phyloP scores from a whole-genome alignment of 1,284 basidiomycete genomes.

The Porphyrellus sp. region DNA sequence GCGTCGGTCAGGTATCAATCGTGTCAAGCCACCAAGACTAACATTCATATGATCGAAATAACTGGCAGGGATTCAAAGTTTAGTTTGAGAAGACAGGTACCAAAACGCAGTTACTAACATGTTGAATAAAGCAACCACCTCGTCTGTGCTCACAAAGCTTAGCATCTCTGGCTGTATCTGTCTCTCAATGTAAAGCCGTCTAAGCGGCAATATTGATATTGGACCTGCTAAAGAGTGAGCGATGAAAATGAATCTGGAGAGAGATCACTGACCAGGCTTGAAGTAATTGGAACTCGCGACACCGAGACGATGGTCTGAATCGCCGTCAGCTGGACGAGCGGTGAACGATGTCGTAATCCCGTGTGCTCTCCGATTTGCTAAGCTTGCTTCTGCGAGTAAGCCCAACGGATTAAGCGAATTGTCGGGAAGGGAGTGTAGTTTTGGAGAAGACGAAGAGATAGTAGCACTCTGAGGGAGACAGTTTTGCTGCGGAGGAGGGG shows the following conservation, averaged over 20 bases:
- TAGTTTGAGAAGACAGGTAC: slow-evolving; percentile 8
- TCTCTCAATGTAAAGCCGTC: slow-evolving; percentile 85
- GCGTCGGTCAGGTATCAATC: slow-evolving; percentile 6
- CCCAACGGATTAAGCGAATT: slow-evolving; percentile 89
- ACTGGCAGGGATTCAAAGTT: slow-evolving; percentile 38
- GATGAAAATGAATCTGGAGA: neutral
- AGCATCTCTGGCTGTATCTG: slow-evolving; percentile 89
- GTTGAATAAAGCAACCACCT: slow-evolving; percentile 87
- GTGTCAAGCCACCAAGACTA: slow-evolving; percentile 27
- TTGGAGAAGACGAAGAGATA: slow-evolving; percentile 48
- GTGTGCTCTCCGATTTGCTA: slow-evolving; percentile 75
- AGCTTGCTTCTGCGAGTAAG: slow-evolving; percentile 84
- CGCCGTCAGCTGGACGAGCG: slow-evolving; percentile 36
- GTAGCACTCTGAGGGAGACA: slow-evolving; percentile 19
- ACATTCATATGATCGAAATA: slow-evolving; percentile 79
- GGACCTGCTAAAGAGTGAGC: slow-evolving; percentile 46
- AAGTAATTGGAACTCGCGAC: slow-evolving; percentile 93
- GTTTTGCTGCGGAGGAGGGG: slow-evolving; percentile 43
- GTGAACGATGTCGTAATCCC: slow-evolving; percentile 39
- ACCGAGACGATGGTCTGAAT: slow-evolving; percentile 56
- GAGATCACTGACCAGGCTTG: slow-evolving; percentile 68
- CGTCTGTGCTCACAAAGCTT: slow-evolving; percentile 77
- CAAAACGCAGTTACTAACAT: slow-evolving; percentile 57
- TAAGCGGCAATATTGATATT: slow-evolving; percentile 82
- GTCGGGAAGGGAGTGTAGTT: slow-evolving; percentile 87